Evolutionary conservation across 1,139 yeast species (phyloP).

Genomic region (Saccharomycopsis hybrid): DNA sequence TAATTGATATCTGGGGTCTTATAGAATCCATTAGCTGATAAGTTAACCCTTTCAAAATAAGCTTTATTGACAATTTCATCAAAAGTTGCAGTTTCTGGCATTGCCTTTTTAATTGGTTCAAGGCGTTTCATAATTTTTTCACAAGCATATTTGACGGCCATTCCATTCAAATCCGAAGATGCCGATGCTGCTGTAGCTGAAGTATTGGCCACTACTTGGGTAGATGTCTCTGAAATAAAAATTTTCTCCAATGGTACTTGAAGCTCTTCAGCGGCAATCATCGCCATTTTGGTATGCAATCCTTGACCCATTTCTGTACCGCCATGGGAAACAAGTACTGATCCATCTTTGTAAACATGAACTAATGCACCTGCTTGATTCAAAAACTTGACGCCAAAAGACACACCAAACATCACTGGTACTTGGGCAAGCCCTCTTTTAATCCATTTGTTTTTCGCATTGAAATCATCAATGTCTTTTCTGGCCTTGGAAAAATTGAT

Average conservation of each 20-base stretch:
- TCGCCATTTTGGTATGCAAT: conserved; percentile 40
- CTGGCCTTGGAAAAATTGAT: conserved; percentile 31
- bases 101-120: conserved; percentile 31
- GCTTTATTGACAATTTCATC: conserved; percentile 35
- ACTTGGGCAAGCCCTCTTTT: conserved; percentile 39
- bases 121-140: conserved; percentile 36
- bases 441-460: conserved; percentile 34
- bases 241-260: conserved; percentile 34
- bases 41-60: conserved; percentile 36
- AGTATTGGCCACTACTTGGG: conserved; percentile 39
- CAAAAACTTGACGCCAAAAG: conserved; percentile 38
- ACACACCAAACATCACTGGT: conserved; percentile 41
- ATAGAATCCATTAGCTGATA: conserved; percentile 42
- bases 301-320: conserved; percentile 48
- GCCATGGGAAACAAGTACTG: conserved; percentile 38
- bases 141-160: conserved; percentile 40
- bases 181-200: conserved; percentile 44
- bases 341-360: conserved; percentile 41
- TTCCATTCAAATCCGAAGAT: conserved; percentile 40
- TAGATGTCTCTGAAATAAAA: conserved; percentile 38
- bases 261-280: conserved; percentile 38
- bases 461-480: conserved; percentile 34
- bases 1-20: conserved; percentile 44
- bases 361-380: conserved; percentile 43
- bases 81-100: conserved; percentile 34